Conservation (phyloP, 768 basidiomycete species). For the Amanita pseudoporphyria region DNA sequence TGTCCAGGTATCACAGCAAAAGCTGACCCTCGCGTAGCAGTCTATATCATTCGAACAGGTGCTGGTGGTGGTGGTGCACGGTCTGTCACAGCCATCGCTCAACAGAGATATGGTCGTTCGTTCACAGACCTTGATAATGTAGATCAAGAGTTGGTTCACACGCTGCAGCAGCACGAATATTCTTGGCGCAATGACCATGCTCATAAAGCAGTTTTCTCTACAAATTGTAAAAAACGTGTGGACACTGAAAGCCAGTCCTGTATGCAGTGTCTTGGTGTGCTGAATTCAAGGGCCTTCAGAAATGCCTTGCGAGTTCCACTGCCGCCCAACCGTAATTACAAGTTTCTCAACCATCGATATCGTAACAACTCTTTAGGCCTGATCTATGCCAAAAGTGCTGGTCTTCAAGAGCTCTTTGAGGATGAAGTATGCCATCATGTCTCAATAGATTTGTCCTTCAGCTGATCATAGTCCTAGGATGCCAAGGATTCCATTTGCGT, state of each 20-base stretch:
- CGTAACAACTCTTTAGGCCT: not conserved
- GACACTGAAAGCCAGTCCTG: not conserved
- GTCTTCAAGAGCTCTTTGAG: not conserved
- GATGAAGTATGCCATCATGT: not conserved
- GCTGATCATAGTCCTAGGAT: not conserved
- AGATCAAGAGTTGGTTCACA: not conserved
- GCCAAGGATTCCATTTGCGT: not conserved
- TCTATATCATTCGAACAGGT: not conserved
- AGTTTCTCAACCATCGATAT: not conserved
- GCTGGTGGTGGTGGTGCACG: not conserved
- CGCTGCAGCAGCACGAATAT: not conserved
- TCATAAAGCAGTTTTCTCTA: not conserved
- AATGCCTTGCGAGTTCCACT: not conserved
- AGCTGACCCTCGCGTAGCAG: not conserved
- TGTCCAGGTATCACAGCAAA: not conserved
- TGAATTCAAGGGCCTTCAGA: not conserved
- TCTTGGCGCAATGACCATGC: not conserved
- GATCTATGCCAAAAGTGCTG: not conserved
- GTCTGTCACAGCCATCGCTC: not conserved
- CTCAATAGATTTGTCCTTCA: not conserved
- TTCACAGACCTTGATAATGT: not conserved
- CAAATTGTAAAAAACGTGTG: not conserved
- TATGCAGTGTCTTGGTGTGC: not conserved
- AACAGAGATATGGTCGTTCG: not conserved
- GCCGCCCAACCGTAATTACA: not conserved